Evolutionary conservation across 257 asterid genomes (phyloP), one percentile per base, ranked within the genome.

Genomic region (Paulownia fortunei): DNA sequence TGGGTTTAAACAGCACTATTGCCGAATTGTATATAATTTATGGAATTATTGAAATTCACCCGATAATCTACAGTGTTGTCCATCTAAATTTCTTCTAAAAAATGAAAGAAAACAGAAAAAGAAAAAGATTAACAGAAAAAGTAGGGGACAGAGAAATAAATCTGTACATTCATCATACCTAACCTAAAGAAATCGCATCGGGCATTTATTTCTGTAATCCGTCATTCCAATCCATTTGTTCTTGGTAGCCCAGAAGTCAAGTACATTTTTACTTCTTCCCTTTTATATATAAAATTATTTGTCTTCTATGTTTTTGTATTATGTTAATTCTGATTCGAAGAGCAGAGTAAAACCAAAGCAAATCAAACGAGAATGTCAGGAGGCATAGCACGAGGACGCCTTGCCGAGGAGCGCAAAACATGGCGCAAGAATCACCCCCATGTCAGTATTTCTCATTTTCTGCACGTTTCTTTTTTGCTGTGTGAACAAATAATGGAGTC

Each of bases 351-450:
- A 70, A 36, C 2, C 18, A 10, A 55, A 10, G 8, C 39, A 34
- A 24, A 67, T 15, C 41, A 23, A 73, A 55, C 21, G 9, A 64
- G 42, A 65, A 84, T 84, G 88, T 74, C 82, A 0, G 82, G 82
- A 5, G 84, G 86, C 36, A 76, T 82, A 39, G 82, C 97, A 34
- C 87, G 87, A 27, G 90, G 88, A 13, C 92, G 95, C 10, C 91
- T 91, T 37, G 83, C 93, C 0, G 93, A 91, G 83, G 95, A 89
- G 80, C 89, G 95, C 32, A 91, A 89, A 77, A 60, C 92, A 27
- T 89, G 97, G 97, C 89, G 92, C 69, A 91, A 84, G 81, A 88
- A 88, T 80, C 97, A 91, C 71, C 97, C 93, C 4, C 91, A 88
- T 34, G 93, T 90, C 19, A 63, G 87, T 72, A 16, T 34, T 26